A percentile compares a stretch with the other conserved stretches of the same genome.
These are phyloP conservation scores for Paraphaeosphaeria minitans DNA, from an alignment of 2,329 filamentous ascomycete genomes.

Conservation along the genomic window DNA sequence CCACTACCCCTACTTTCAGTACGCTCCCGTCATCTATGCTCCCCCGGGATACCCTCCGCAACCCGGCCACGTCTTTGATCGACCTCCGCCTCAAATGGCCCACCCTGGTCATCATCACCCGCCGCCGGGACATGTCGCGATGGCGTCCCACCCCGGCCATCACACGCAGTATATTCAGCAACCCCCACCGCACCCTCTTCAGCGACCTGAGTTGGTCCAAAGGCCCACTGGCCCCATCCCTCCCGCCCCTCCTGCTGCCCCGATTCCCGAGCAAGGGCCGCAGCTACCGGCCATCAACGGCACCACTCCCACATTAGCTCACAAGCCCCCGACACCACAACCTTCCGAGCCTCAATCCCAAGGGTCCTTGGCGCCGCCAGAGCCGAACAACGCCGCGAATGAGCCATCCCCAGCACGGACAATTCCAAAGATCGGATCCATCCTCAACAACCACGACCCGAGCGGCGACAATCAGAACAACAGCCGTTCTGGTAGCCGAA, in stretches of 20 bases:
- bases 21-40: conserved; percentile 41
- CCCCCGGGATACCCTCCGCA: conserved; percentile 32
- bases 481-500: conserved; percentile 51
- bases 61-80: conserved; percentile 19
- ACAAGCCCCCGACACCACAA: conserved; percentile 40
- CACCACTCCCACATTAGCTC: conserved; percentile 25
- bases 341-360: conserved; percentile 50
- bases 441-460: conserved; percentile 39
- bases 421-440: conserved; percentile 53
- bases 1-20: conserved; percentile 38
- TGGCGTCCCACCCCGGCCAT: conserved; percentile 36
- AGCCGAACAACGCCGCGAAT: conserved; percentile 30
- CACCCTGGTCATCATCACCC: conserved; percentile 44
- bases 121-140: conserved; percentile 35
- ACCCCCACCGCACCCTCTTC: conserved; percentile 48
- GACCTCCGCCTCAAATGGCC: conserved; percentile 41
- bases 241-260: conserved; percentile 25
- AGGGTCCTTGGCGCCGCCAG: conserved; percentile 48
- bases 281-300: conserved; percentile 45
- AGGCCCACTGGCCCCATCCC: conserved; percentile 36
- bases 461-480: conserved; percentile 38
- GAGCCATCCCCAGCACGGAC: conserved; percentile 40
- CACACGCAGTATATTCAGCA: conserved; percentile 43
- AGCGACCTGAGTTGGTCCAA: conserved; percentile 47
- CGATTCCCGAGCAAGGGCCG: conserved; percentile 41